Percentiles rank a stretch among this genome's conserved stretches.
Conservation (phyloP, 1,139 yeast genomes). For the Blastobotrys capitulatus region DNA sequence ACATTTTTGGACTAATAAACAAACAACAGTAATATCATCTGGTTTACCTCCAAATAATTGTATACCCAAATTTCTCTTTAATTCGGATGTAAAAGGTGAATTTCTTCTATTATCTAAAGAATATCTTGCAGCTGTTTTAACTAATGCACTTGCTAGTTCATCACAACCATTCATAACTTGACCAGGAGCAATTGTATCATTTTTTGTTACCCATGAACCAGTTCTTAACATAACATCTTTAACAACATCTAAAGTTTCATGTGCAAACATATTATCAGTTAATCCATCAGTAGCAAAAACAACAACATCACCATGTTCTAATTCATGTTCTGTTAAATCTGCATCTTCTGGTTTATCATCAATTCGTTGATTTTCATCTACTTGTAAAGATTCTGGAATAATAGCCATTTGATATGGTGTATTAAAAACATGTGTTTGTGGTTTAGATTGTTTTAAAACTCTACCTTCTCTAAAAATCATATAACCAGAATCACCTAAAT, state of each 20-base stretch:
- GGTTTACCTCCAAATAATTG: slow-evolving; percentile 80
- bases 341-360: slow-evolving; percentile 47
- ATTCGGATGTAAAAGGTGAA: slow-evolving; percentile 82
- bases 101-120: slow-evolving; percentile 71
- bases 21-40: slow-evolving; percentile 84
- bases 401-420: slow-evolving; percentile 89
- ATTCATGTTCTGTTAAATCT: slow-evolving; percentile 33
- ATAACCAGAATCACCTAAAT: slow-evolving; percentile 94
- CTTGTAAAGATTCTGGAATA: slow-evolving; percentile 55
- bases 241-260: slow-evolving; percentile 56
- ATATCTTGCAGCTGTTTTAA: slow-evolving; percentile 58
- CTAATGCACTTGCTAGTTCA: slow-evolving; percentile 52
- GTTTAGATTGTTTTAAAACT: slow-evolving; percentile 60
- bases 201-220: slow-evolving; percentile 16
- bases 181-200: slow-evolving; percentile 15
- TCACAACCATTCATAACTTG: slow-evolving; percentile 28
- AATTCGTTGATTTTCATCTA: slow-evolving; percentile 39
- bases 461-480: slow-evolving; percentile 69
- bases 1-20: slow-evolving; percentile 41
- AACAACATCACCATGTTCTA: slow-evolving; percentile 61
- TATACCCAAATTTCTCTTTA: slow-evolving; percentile 41
- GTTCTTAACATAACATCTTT: slow-evolving; percentile 26
- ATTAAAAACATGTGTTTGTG: slow-evolving; percentile 84
- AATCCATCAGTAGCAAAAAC: slow-evolving; percentile 93
- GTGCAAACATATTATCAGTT: slow-evolving; percentile 72